Base-by-base conservation (phyloP, 805 yeast genomes). In the Candida boleticola region DNA sequence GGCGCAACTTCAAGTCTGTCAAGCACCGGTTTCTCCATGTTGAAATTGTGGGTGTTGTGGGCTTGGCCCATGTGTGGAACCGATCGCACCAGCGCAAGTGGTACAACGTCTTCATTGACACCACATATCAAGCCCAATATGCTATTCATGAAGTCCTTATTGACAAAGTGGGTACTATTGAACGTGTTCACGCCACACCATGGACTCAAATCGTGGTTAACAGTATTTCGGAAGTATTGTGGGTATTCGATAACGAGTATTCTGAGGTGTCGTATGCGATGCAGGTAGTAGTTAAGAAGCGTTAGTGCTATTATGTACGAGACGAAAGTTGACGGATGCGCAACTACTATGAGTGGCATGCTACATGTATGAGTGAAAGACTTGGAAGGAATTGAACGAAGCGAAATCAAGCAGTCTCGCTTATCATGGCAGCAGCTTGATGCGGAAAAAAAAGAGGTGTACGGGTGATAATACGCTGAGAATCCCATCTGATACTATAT, bases 131-230 rank as follows among this genome's bases (percentile, higher is more conserved):
- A n/a, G n/a, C 31, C 22, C 7, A 29, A 30, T 7, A 53, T 6
- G 10, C 29, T 22, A 16, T 27, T 36, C n/a, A 38, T 13, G 18
- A 50, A 41, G 19, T 41, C 38, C 38, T 39, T 38, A 33, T 45
- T 42, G 16, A 29, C 25, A 16, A 49, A 47, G 4, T 48, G 47
- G 3, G 29, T 44, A 36, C 44, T 44, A 25, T 46, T 53, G 1
- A 57, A 31, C 1, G 57, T 58, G 21, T 49, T 50, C 20, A 47
- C 51, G 3, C 65, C 66, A 45, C 66, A 61, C 63, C 64, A 61
- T 3, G 63, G 62, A 18, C 41, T 37, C 35, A 41, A 16, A n/a
- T 43, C 49, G 9, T 34, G 40, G 23, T 34, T 38, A 2, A 17
- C 20, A 16, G 23, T 37, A 11, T 26, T 26, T 9, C 23, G 16